Base-by-base conservation (phyloP, 768 basidiomycete genomes). In the Amanita inopinata region DNA sequence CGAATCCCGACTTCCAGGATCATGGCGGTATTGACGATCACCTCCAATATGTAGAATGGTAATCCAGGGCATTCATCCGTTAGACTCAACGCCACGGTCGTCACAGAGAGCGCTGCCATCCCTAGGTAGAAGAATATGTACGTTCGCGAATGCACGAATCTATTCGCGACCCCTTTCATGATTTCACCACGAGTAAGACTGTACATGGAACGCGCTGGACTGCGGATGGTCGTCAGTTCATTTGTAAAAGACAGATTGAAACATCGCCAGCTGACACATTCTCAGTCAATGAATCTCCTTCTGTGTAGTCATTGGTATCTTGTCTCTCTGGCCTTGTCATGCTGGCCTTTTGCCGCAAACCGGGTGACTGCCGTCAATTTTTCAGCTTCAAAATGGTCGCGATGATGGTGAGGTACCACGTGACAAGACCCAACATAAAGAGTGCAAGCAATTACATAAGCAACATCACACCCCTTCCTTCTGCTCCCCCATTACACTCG, bases 1-100 rank as follows among this genome's bases (percentile, higher is more conserved):
- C 96, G 79, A 46, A 94, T 85, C 1, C 71, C 73, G 12, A 99
- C 96, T 67, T 99, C 96, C 18, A 84, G 59, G 46, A 98, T 97
- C 93, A 97, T 94, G 7, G 87, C 71, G 0, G 74, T 71, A 56
- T 94, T 93, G 60, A 94, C 76, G 57, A 94, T 78, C 33, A 94
- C 61, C 62, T 96, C 91, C 52, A 96, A 70, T 20, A 93, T 62
- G 61, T 89, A 96, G 63, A 96, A 96, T 3, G 86, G 65, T n/a
- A 83, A 52, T 3, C 83, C 85, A 4, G 91, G 91, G 53, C 92
- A 96, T 19, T 82, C 89, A 51, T 85, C 80, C 33, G 76, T 72
- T 43, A 93, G 60, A 58, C 86, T 89, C 36, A 96, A 69, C 23
- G 84, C 74, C 43, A 94, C 83, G 0, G 91, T 93, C 6, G 88